Evolutionary conservation across 2,329 filamentous ascomycete genomes (phyloP).

Genomic region (Sclerotinia spermophila): DNA sequence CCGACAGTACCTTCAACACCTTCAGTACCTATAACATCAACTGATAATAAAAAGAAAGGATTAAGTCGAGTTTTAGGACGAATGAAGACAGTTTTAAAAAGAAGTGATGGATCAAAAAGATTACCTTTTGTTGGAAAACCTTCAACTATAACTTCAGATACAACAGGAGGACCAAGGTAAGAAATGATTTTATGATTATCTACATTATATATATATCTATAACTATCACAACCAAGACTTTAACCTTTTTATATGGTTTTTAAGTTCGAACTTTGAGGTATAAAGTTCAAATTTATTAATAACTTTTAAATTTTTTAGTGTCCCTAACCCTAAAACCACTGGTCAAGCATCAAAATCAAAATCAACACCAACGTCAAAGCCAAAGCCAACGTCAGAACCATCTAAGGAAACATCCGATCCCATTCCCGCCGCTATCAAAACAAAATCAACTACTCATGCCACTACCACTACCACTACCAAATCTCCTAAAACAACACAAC

Average conservation of each 20-base stretch:
- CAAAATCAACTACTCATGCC: neutral
- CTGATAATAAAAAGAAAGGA: constrained; percentile 30
- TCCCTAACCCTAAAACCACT: neutral
- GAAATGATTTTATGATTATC: neutral
- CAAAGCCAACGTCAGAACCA: neutral
- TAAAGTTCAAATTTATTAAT: neutral
- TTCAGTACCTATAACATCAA: neutral
- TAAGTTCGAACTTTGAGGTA: neutral
- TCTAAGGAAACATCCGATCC: constrained; percentile 15
- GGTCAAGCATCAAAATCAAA: neutral
- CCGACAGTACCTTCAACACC: neutral
- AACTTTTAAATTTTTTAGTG: neutral
- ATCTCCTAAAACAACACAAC: constrained; percentile 12
- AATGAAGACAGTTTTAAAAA: constrained; percentile 35
- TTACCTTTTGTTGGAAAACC: constrained; percentile 26
- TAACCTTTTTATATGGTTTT: neutral
- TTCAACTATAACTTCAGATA: constrained; percentile 3
- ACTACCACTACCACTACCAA: too few species aligned
- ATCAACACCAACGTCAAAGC: neutral
- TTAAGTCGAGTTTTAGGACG: constrained; percentile 29
- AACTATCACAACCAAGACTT: too few species aligned
- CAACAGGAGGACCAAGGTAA: constrained; percentile 29
- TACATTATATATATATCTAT: too few species aligned
- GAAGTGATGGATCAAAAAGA: constrained; percentile 31
- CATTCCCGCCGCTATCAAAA: neutral